These are phyloP conservation scores for Nicotiana knightiana DNA, from an alignment of 257 asterid species.

Conservation along the genomic window DNA sequence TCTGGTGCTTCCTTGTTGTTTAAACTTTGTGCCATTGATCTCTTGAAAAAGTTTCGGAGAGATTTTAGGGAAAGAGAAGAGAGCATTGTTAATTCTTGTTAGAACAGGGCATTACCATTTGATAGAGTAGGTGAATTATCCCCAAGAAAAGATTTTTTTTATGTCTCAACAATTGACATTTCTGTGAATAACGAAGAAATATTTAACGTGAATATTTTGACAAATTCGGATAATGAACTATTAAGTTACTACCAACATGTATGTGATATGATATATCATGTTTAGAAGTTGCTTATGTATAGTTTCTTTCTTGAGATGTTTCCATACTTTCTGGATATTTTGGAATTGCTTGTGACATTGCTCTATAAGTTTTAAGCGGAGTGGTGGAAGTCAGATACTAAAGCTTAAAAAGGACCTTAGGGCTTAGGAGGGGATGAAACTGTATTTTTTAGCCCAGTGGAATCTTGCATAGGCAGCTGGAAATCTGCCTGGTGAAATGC, in stretches of 20 bases:
- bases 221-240: background rate
- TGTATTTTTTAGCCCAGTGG: background rate
- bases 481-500: background rate
- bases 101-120: background rate
- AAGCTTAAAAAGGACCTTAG: background rate
- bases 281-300: background rate
- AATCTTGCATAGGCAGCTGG: background rate
- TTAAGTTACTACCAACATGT: background rate
- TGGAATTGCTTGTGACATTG: background rate
- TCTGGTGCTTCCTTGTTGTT: background rate
- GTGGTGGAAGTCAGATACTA: background rate
- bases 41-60: background rate
- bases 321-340: background rate
- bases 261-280: background rate
- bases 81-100: background rate
- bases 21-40: background rate
- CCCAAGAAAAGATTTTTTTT: background rate
- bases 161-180: background rate
- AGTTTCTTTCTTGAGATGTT: background rate
- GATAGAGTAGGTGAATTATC: background rate
- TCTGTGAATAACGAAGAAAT: background rate
- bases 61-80: background rate
- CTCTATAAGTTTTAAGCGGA: background rate
- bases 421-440: background rate
- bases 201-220: background rate